phyloP scores from a whole-genome alignment of 1,284 basidiomycete species.

The Pseudomicrostroma phylloplanum region DNA sequence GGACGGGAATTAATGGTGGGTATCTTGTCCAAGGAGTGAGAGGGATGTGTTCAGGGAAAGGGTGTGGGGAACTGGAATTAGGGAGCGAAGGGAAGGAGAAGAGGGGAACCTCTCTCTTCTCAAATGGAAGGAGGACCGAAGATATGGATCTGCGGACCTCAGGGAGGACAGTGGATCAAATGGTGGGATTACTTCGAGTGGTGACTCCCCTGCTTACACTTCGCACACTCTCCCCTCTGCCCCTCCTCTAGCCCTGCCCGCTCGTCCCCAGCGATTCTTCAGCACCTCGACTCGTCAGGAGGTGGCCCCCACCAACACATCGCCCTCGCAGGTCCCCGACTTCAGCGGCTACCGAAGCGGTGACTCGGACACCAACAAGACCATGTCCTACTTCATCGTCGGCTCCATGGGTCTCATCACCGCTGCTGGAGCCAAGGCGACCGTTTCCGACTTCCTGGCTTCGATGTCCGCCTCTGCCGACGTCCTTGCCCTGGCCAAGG shows the following conservation, averaged over 20 bases:
- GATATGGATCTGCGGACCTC: neutral
- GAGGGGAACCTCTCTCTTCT: neutral
- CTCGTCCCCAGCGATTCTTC: conserved; percentile 27
- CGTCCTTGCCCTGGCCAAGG: conserved; percentile 94
- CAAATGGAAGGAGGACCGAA: neutral
- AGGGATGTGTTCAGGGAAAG: neutral
- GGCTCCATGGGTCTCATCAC: conserved; percentile 89
- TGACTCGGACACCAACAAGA: conserved; percentile 66
- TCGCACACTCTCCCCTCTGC: neutral
- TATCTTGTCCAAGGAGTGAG: conserved; percentile 16
- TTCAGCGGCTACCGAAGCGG: conserved; percentile 74
- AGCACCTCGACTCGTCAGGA: conserved; percentile 38
- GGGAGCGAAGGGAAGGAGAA: too few species aligned
- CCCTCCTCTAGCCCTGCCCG: conserved; percentile 8
- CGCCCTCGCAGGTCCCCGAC: conserved; percentile 70
- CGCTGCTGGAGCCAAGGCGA: conserved; percentile 88
- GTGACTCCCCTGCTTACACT: neutral
- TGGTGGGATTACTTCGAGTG: neutral
- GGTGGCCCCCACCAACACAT: conserved; percentile 29
- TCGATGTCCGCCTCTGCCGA: conserved; percentile 97
- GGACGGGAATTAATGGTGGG: conserved; percentile 67
- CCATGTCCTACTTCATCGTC: conserved; percentile 94
- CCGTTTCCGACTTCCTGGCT: conserved; percentile 86
- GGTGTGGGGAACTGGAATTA: neutral
- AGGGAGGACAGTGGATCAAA: neutral